Evolutionary conservation across 352 stramenopile species (phyloP), one percentile per base, ranked within the genome.

Genomic region (Phytopythium montanum): DNA sequence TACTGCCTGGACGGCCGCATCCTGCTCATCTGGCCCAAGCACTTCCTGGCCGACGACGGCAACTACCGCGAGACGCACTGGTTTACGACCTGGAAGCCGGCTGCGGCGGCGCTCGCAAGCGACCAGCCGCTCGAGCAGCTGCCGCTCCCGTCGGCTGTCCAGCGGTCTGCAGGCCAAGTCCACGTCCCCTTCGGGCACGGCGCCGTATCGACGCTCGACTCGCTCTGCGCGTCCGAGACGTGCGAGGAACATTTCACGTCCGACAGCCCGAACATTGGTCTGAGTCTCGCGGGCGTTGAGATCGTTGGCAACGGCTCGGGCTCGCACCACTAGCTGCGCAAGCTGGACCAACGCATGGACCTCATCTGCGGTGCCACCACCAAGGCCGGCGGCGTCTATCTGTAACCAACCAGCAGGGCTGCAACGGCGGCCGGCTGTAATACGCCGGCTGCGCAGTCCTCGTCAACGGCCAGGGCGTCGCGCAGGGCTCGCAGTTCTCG

Each of bases 181-280:
- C 77, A 83, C 55, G 88, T 96, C 16, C 90, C 86, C 6, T 95
- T 97, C 29, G 92, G 91, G 26, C 76, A 80, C 26, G 87, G 81
- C 13, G 81, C 87, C 39, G 56, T 98, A 21, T 79, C 81, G 29
- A 89, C 80, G 26, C 80, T 96, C 19, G 94, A 98, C 60, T 93
- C 95, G 19, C 81, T 80, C 59, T 90, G 79, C 55, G 89, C 90
- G 28, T 96, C 90, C 45, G 97, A 99, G 81, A 97, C 92, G 23
- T 99, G 97, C 70, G 97, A 99, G 74, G 97, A 99, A 73, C 77
- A 99, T 29, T 99, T 98, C 85, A 99, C 97, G 29, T 94, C 97
- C 0, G 79, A 94, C 61, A 90, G 88, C 39, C 94, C 97, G 13
- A 96, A 99, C 73, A 99, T 99, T 71, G 88, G 95, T 49, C 70